phyloP scores from a whole-genome alignment of 306 rosid genomes.

The Lathyrus oleraceus region DNA sequence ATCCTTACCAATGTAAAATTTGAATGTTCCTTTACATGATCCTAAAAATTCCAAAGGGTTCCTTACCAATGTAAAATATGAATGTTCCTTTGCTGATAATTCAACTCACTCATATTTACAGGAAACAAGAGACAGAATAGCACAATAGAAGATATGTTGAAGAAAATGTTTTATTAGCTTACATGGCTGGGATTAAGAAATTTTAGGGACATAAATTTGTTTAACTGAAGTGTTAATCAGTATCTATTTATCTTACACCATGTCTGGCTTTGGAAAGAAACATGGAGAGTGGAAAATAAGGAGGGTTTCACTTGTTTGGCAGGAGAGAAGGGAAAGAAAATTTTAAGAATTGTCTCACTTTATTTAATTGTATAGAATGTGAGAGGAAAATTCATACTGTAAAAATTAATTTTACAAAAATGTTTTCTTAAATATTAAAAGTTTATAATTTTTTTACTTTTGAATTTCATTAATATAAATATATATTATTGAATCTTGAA shows the following conservation, averaged over 20 bases:
- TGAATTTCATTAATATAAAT: too few species aligned
- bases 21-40: neutral
- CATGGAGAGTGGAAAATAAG: neutral
- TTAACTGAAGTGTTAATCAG: neutral
- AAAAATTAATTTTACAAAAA: too few species aligned
- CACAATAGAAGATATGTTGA: neutral
- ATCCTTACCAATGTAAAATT: conserved; percentile 3
- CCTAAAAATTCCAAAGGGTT: too few species aligned
- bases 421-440: too few species aligned
- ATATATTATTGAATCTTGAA: too few species aligned
- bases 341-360: neutral
- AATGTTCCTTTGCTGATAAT: neutral
- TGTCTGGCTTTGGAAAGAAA: neutral
- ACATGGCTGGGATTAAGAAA: neutral
- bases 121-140: conserved; percentile 9
- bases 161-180: neutral
- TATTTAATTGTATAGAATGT: too few species aligned
- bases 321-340: neutral
- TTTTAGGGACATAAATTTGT: neutral
- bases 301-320: neutral
- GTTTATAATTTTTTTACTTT: too few species aligned
- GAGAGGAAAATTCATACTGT: too few species aligned
- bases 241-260: neutral
- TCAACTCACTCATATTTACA: neutral
- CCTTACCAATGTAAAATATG: conserved; percentile 6